Conservation (phyloP, 2,329 filamentous ascomycete genomes). For the Neurospora sp. region DNA sequence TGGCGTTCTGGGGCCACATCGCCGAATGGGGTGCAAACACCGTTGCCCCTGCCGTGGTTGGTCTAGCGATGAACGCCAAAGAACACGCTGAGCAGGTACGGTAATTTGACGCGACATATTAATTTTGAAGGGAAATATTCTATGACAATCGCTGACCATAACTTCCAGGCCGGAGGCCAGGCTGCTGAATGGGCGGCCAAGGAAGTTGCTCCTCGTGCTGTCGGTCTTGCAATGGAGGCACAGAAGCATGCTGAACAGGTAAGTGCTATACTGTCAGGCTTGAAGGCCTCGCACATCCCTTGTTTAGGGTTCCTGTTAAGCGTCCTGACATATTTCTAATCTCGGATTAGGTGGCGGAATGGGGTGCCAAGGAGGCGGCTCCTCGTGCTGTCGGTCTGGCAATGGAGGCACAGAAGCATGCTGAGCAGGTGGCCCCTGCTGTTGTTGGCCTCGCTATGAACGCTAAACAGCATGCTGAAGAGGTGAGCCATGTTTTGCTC, state of each 20-base stretch:
- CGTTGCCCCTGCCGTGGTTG: neutral
- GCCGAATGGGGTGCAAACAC: neutral
- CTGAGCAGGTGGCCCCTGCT: neutral
- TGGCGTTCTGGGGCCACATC: neutral
- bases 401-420: neutral
- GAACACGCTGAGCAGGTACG: neutral
- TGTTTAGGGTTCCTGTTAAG: neutral
- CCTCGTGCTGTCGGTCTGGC: neutral
- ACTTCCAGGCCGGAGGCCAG: neutral
- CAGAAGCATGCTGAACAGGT: neutral
- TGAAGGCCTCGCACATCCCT: neutral
- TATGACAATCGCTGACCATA: neutral
- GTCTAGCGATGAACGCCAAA: neutral
- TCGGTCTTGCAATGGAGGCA: neutral
- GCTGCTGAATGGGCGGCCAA: neutral
- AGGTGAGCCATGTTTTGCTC: too few relatives aligned
- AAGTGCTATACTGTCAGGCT: neutral
- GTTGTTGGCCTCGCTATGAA: neutral
- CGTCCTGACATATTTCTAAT: neutral
- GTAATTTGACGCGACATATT: too few relatives aligned
- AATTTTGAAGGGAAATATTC: too few relatives aligned
- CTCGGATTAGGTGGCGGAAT: neutral
- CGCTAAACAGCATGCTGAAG: too few relatives aligned
- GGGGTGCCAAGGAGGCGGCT: neutral
- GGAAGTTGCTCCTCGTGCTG: neutral